Conservation (phyloP, 2,329 filamentous ascomycete species). For the Alternaria solani region DNA sequence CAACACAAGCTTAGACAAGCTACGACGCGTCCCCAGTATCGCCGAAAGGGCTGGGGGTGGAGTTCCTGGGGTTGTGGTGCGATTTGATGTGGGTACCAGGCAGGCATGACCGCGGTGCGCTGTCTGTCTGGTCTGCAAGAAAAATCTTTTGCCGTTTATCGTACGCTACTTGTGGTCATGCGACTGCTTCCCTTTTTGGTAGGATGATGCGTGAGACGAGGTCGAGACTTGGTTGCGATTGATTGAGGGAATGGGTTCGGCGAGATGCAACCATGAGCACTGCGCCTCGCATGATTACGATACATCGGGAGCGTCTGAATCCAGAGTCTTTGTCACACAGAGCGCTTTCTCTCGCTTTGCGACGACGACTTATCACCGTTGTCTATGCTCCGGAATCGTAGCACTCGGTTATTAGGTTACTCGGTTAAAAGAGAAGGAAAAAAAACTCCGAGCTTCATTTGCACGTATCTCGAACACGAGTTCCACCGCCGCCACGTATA, state of each 20-base stretch:
- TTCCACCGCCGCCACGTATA: constrained; percentile 1
- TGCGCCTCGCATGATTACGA: constrained; percentile 2
- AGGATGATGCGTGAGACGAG: no score
- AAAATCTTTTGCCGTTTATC: no score
- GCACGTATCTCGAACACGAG: neutral
- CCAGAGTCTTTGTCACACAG: neutral
- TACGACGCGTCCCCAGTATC: neutral
- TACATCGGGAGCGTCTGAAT: neutral
- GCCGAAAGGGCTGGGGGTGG: neutral
- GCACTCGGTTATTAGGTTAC: constrained; percentile 2
- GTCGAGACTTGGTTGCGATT: no score
- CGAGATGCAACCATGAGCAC: neutral
- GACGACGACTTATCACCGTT: neutral
- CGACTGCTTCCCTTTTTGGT: no score
- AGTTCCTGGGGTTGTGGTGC: neutral
- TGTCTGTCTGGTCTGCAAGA: no score
- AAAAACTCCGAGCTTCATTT: neutral
- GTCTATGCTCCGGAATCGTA: constrained; percentile 3
- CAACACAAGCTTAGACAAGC: neutral
- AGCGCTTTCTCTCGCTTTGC: neutral
- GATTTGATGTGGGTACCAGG: no score
- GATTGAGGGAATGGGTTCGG: neutral
- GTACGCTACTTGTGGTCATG: no score
- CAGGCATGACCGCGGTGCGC: no score
- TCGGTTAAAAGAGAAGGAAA: constrained; percentile 2